phyloP scores from a whole-genome alignment of 2,329 filamentous ascomycete species.

The Fusarium cicatricum region DNA sequence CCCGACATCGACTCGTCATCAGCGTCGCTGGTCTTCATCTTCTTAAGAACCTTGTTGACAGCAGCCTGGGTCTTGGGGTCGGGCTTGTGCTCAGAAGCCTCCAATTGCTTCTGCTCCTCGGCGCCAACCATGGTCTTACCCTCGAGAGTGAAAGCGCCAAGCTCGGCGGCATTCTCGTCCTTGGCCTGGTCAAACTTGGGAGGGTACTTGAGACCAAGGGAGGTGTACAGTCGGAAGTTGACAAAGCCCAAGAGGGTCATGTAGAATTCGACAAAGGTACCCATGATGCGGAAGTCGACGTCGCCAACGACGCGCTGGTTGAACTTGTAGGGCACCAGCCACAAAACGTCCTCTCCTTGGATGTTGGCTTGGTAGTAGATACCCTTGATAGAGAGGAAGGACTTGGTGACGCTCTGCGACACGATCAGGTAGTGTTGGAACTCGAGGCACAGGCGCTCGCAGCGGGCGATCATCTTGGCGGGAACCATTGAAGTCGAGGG shows the following conservation, averaged over 20 bases:
- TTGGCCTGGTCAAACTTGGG: slow-evolving; percentile 89
- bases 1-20: slow-evolving; percentile 54
- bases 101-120: slow-evolving; percentile 62
- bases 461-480: slow-evolving; percentile 93
- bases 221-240: slow-evolving; percentile 94
- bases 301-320: slow-evolving; percentile 94
- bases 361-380: slow-evolving; percentile 99
- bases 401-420: slow-evolving; percentile 91
- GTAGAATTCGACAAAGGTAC: slow-evolving; percentile 98
- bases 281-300: slow-evolving; percentile 99
- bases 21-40: slow-evolving; percentile 66
- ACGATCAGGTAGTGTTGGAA: slow-evolving; percentile 98
- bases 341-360: slow-evolving; percentile 94
- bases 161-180: slow-evolving; percentile 88
- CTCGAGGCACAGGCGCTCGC: slow-evolving; percentile 91
- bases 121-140: slow-evolving; percentile 68
- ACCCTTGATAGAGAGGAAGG: slow-evolving; percentile 97
- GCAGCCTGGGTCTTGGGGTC: slow-evolving; percentile 71
- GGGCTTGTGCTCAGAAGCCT: slow-evolving; percentile 57
- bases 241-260: slow-evolving; percentile 95
- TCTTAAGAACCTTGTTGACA: slow-evolving; percentile 73
- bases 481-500: slow-evolving; percentile 90
- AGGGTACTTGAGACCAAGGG: slow-evolving; percentile 90
- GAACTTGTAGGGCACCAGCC: slow-evolving; percentile 98
- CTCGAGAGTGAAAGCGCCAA: slow-evolving; percentile 91